phyloP scores from a whole-genome alignment of 1,284 basidiomycete genomes.

The Xerocomus amazonicus region DNA sequence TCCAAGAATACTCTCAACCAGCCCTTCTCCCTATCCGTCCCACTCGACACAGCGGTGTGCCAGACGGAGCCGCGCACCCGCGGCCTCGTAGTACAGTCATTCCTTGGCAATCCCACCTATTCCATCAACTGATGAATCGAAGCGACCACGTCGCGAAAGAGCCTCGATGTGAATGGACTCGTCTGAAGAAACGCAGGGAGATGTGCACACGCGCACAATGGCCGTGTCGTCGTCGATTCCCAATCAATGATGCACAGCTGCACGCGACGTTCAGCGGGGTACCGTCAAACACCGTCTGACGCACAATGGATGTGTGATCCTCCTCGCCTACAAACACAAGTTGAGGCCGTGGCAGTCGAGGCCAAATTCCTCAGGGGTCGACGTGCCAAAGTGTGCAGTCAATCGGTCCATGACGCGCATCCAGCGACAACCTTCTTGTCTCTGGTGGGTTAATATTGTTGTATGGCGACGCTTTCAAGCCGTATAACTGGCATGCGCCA shows the following conservation, averaged over 20 bases:
- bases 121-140: constrained; percentile 25
- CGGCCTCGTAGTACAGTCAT: constrained; percentile 68
- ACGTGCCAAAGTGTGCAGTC: constrained; percentile 25
- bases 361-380: constrained; percentile 54
- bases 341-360: constrained; percentile 78
- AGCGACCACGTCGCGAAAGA: constrained; percentile 62
- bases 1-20: constrained; percentile 69
- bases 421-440: constrained; percentile 61
- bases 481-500: constrained; percentile 59
- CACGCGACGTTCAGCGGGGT: no score
- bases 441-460: constrained; percentile 58
- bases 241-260: constrained; percentile 82
- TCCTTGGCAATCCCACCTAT: constrained; percentile 49
- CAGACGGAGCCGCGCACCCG: constrained; percentile 61
- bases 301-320: constrained; percentile 64
- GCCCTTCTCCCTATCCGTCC: constrained; percentile 84
- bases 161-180: constrained; percentile 63
- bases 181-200: constrained; percentile 74
- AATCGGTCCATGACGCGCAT: constrained; percentile 61
- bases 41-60: constrained; percentile 76
- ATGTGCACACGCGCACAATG: constrained; percentile 78
- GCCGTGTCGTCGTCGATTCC: constrained; percentile 79
- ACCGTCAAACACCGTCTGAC: constrained; percentile 24
- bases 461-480: constrained; percentile 42
- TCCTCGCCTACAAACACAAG: constrained; percentile 70